phyloP scores from a whole-genome alignment of 2,329 filamentous ascomycete genomes.

The Cladophialophora carrionii region DNA sequence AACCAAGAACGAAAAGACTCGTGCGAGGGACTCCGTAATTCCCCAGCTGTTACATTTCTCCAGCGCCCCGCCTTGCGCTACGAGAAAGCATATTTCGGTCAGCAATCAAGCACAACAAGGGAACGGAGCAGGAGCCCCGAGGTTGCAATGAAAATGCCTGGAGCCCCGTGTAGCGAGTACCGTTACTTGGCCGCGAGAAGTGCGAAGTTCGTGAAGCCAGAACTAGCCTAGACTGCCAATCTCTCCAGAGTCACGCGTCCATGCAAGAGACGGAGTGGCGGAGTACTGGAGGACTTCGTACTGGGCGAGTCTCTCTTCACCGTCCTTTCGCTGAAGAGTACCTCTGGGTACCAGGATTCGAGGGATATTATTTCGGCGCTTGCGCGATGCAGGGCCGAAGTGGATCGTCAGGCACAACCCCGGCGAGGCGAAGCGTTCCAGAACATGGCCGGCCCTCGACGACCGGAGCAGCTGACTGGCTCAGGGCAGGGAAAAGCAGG shows the following conservation, averaged over 20 bases:
- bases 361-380: neutral
- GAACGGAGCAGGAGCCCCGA: neutral
- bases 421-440: neutral
- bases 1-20: neutral
- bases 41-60: neutral
- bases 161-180: no score
- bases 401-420: slow-evolving; percentile 13
- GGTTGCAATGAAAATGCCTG: neutral
- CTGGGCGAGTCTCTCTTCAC: neutral
- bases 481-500: neutral
- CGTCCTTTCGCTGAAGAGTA: neutral
- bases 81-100: neutral
- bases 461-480: neutral
- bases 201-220: slow-evolving; percentile 4
- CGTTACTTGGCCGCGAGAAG: neutral
- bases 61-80: neutral
- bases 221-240: slow-evolving; percentile 3
- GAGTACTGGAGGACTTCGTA: neutral
- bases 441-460: neutral
- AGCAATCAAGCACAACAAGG: neutral
- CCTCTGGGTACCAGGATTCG: neutral
- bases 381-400: slow-evolving; percentile 10
- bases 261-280: neutral
- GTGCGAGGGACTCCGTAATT: neutral
- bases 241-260: slow-evolving; percentile 8